Base-by-base conservation (phyloP, 2,329 filamentous ascomycete genomes). In the Cladorrhinum sp. region DNA sequence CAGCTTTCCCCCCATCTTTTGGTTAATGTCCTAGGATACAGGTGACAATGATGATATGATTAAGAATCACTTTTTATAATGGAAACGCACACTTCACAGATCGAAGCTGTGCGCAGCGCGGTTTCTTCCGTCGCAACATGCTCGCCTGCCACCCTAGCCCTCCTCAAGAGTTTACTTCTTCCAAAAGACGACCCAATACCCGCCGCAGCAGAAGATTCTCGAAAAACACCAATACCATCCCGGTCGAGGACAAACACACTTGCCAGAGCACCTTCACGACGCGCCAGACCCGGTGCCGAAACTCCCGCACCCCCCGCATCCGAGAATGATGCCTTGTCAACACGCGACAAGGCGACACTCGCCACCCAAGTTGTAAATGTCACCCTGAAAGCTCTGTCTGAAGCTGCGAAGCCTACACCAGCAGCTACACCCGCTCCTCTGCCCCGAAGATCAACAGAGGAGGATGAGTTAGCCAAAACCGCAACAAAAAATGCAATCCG, bases 291-390 rank as follows among this genome's bases (percentile, higher is more conserved):
- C 65, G 73, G 61, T 51, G 71, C 64, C 32, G 53, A 68, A 24
- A 68, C 70, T 45, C 60, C 60, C 32, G 57, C 60, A 41, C 58
- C 62, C 10, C 66, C 70, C 62, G 64, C 69, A 67, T 65, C 73
- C 7, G 16, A 50, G 63, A 65, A 78, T 32, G 72, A 71, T 55
- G 74, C 76, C 51, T 72, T 88, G 27, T 76, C 81, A 3, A 70
- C 78, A 4, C 84, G 82, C 66, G 88, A 91, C 60, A 85, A 82
- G 71, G 86, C 85, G 55, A 78, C 84, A 50, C 75, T 93, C 36
- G 89, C 90, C 12, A 91, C 89, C 0, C 84, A 92, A 63, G 79
- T 91, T 36, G 85, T 92, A 68, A 93, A 93, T 71, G 78, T 79
- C 6, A 81, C 86, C 1, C 78, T 93, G 41, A 92, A 90, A 68